A percentile compares a stretch with the other conserved stretches of the same genome.
phyloP scores from a whole-genome alignment of 2,329 filamentous ascomycete species.

The Sporothrix dimorphospora region DNA sequence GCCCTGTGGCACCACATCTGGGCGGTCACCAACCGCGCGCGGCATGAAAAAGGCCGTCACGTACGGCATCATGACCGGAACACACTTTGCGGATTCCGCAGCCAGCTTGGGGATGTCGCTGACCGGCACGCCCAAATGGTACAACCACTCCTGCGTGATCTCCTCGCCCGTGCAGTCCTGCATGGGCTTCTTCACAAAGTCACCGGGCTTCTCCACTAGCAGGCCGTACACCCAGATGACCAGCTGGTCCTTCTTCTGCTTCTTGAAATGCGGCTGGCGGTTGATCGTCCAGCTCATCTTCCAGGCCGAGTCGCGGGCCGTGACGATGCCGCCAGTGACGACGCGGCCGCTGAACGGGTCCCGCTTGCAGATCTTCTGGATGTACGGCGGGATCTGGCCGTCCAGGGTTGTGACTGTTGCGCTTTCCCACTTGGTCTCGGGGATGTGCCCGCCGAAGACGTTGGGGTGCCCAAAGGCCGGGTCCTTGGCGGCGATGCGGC shows the following conservation, averaged over 20 bases:
- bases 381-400: slow-evolving; percentile 38
- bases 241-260: slow-evolving; percentile 41
- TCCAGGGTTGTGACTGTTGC: slow-evolving; percentile 47
- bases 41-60: slow-evolving; percentile 45
- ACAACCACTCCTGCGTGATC: slow-evolving; percentile 45
- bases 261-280: slow-evolving; percentile 47
- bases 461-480: slow-evolving; percentile 45
- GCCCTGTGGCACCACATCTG: slow-evolving; percentile 44
- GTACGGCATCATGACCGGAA: slow-evolving; percentile 48
- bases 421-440: slow-evolving; percentile 45
- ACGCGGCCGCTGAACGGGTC: slow-evolving; percentile 41
- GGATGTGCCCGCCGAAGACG: slow-evolving; percentile 45
- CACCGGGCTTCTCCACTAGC: slow-evolving; percentile 43
- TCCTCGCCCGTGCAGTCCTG: slow-evolving; percentile 46
- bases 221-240: slow-evolving; percentile 48
- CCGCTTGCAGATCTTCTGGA: slow-evolving; percentile 40
- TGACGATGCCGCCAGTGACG: slow-evolving; percentile 43
- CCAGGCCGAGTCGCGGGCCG: slow-evolving; percentile 47
- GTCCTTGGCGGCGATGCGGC: slow-evolving; percentile 43
- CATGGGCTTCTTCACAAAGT: slow-evolving; percentile 47
- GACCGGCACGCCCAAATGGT: slow-evolving; percentile 43
- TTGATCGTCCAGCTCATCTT: slow-evolving; percentile 46
- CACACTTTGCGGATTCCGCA: slow-evolving; percentile 37
- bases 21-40: slow-evolving; percentile 43
- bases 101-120: slow-evolving; percentile 37